phyloP scores from a whole-genome alignment of 2,329 filamentous ascomycete genomes.

The Mollisia scopiformis region DNA sequence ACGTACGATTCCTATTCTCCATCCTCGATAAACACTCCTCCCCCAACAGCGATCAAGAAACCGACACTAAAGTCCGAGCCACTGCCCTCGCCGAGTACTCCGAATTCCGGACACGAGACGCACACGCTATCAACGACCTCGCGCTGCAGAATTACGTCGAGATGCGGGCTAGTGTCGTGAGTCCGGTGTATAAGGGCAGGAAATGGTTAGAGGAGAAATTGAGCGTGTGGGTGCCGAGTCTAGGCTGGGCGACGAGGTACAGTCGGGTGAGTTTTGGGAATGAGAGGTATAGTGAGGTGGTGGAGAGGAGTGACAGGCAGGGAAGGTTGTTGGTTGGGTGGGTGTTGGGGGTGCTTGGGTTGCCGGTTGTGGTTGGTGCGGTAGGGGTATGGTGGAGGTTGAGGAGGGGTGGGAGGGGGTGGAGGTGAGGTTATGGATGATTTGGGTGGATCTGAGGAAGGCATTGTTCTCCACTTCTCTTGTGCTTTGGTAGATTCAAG shows the following conservation, averaged over 20 bases:
- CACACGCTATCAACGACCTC: slow-evolving; percentile 88
- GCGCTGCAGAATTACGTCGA: slow-evolving; percentile 91
- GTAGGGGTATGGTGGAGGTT: neutral
- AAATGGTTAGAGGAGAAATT: slow-evolving; percentile 88
- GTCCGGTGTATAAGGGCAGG: slow-evolving; percentile 74
- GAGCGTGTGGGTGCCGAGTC: slow-evolving; percentile 71
- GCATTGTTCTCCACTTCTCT: too few species aligned
- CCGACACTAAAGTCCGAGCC: slow-evolving; percentile 62
- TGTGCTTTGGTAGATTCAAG: too few species aligned
- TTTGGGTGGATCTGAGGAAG: too few species aligned
- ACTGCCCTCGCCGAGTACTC: slow-evolving; percentile 80
- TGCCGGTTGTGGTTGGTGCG: neutral
- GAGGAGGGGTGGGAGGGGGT: neutral
- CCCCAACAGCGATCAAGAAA: slow-evolving; percentile 24
- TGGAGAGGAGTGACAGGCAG: slow-evolving; percentile 70
- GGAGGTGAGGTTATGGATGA: neutral
- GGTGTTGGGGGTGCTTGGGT: neutral
- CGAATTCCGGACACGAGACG: slow-evolving; percentile 71
- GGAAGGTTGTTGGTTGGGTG: slow-evolving; percentile 42
- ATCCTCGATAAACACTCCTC: slow-evolving; percentile 67
- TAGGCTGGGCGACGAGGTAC: slow-evolving; percentile 94
- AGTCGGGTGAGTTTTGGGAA: slow-evolving; percentile 92
- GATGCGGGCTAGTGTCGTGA: slow-evolving; percentile 87
- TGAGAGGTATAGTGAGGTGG: slow-evolving; percentile 84
- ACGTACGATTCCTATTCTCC: slow-evolving; percentile 86